Percentiles rank a stretch among this genome's conserved stretches.
phyloP scores from a whole-genome alignment of 192 early-diverging fungal species.

The Diversispora eburnea region DNA sequence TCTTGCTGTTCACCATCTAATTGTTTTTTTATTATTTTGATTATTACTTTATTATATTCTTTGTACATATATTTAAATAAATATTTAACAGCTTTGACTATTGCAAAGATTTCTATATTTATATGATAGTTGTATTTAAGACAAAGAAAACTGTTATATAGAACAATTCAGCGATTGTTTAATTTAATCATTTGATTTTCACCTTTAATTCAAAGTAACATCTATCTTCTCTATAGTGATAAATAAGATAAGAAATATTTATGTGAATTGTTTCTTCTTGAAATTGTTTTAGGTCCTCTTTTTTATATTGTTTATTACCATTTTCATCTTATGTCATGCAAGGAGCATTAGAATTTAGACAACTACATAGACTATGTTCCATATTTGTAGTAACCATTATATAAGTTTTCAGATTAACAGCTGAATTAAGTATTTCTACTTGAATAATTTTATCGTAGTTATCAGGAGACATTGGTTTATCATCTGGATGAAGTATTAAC shows the following conservation, averaged over 20 bases:
- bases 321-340: slow-evolving; percentile 37
- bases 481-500: too few species aligned
- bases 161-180: slow-evolving; percentile 36
- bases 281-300: slow-evolving; percentile 29
- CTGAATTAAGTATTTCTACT: too few species aligned
- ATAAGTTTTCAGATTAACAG: not conserved
- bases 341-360: slow-evolving; percentile 2
- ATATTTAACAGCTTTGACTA: slow-evolving; percentile 35
- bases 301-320: slow-evolving; percentile 25
- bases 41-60: slow-evolving; percentile 28
- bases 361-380: not conserved
- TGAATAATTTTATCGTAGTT: too few species aligned
- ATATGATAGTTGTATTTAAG: slow-evolving; percentile 40
- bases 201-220: not conserved
- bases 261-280: not conserved
- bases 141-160: slow-evolving; percentile 32
- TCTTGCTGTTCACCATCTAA: not conserved
- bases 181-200: not conserved
- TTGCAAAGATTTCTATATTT: slow-evolving; percentile 37
- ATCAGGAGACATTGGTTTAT: too few species aligned
- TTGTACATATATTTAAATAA: slow-evolving; percentile 42
- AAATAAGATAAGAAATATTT: slow-evolving; percentile 33
- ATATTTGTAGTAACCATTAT: slow-evolving; percentile 12
- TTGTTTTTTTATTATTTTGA: not conserved
- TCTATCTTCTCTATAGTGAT: not conserved